These are phyloP conservation scores for Amphibolis antarctica DNA, from an alignment of 106 monocot species.

Conservation along the genomic window DNA sequence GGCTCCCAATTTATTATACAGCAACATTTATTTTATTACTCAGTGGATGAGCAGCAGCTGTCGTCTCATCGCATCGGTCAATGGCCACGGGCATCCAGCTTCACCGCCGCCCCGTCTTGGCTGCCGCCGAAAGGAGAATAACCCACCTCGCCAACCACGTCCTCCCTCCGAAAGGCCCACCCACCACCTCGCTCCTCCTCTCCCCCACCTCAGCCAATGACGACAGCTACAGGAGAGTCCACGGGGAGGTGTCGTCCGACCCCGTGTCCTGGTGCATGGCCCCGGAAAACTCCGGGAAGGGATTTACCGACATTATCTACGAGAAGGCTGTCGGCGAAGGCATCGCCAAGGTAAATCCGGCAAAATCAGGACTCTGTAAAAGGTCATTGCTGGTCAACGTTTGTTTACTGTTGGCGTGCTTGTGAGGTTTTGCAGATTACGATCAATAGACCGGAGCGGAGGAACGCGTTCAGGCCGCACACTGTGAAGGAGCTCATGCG, in stretches of 20 bases:
- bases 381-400: too few species aligned
- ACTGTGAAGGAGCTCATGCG: constrained; percentile 82
- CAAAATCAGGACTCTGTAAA: too few species aligned
- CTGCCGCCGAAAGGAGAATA: constrained; percentile 36
- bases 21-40: too few species aligned
- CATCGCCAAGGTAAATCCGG: constrained; percentile 59
- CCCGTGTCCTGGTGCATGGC: constrained; percentile 36
- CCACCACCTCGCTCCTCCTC: neutral
- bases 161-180: constrained; percentile 4
- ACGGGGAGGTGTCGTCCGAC: constrained; percentile 52
- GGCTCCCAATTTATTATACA: too few species aligned
- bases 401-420: too few species aligned
- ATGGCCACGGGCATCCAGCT: neutral
- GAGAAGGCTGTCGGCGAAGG: constrained; percentile 85
- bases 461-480: constrained; percentile 78
- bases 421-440: constrained; percentile 41
- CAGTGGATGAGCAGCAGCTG: too few species aligned
- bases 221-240: constrained; percentile 51
- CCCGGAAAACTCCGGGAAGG: constrained; percentile 37
- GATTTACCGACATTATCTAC: constrained; percentile 67
- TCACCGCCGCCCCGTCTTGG: neutral
- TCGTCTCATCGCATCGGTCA: too few species aligned
- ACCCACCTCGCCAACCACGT: constrained; percentile 35
- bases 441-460: constrained; percentile 83
- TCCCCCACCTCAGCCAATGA: constrained; percentile 12